These are phyloP conservation scores for Salix dunnii DNA, from an alignment of 345 rosid species.

Conservation along the genomic window DNA sequence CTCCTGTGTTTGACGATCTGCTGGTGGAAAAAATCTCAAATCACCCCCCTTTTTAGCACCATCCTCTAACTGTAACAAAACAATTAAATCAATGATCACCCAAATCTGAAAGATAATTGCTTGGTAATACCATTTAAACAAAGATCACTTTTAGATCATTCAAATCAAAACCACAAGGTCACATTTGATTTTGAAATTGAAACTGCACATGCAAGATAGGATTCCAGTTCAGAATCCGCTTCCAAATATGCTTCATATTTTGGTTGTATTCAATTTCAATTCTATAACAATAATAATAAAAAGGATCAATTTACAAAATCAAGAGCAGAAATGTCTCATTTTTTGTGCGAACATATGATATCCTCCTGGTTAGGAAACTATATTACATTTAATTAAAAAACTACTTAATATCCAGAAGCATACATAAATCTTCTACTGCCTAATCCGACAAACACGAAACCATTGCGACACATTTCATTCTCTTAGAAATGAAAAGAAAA, in stretches of 20 bases:
- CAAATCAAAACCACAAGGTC: neutral
- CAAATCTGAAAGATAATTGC: neutral
- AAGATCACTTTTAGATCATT: neutral
- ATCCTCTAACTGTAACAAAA: conserved; percentile 68
- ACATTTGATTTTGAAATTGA: neutral
- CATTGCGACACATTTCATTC: neutral
- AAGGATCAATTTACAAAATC: too few relatives aligned
- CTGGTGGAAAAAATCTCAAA: conserved; percentile 83
- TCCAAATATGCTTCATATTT: neutral
- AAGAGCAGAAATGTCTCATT: neutral
- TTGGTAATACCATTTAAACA: neutral
- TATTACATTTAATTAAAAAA: neutral
- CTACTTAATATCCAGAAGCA: neutral
- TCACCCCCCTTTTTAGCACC: conserved; percentile 59
- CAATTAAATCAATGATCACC: neutral
- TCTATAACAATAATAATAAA: too few relatives aligned
- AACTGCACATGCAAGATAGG: neutral
- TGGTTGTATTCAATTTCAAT: neutral
- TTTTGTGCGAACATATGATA: neutral
- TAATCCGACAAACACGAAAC: neutral
- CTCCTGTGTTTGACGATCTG: conserved; percentile 78
- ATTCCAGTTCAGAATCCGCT: neutral
- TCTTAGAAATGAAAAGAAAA: neutral
- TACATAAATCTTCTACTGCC: neutral
- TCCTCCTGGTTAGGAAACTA: neutral